Evolutionary conservation across 768 basidiomycete genomes (phyloP).

Genomic region (Podaxis sp.): DNA sequence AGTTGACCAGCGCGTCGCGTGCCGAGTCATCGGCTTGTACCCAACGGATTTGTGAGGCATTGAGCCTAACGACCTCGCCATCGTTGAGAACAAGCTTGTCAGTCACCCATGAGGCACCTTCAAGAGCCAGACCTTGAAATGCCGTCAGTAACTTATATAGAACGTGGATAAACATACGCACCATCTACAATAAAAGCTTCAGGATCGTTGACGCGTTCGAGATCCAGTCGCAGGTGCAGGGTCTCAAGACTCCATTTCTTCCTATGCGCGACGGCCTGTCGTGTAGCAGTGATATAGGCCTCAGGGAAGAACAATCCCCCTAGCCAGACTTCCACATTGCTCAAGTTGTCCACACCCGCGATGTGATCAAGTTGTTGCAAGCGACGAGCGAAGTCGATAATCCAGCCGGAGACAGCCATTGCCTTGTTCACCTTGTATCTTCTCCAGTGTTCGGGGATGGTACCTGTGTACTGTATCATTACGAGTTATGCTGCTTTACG

Average conservation of each 20-base stretch:
- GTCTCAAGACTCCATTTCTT: conserved; percentile 94
- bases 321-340: conserved; percentile 82
- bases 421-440: conserved; percentile 84
- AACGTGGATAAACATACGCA: conserved; percentile 35
- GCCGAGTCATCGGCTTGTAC: conserved; percentile 54
- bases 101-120: conserved; percentile 78
- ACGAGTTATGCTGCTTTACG: conserved; percentile 4
- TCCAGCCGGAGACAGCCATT: conserved; percentile 84
- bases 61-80: conserved; percentile 76
- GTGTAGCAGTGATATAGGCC: conserved; percentile 92
- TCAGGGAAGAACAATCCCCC: conserved; percentile 96
- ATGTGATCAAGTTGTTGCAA: conserved; percentile 82
- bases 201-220: conserved; percentile 77
- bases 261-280: conserved; percentile 93
- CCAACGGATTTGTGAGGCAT: conserved; percentile 87
- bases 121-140: conserved; percentile 72
- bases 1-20: conserved; percentile 54
- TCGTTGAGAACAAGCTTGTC: conserved; percentile 80
- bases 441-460: conserved; percentile 86
- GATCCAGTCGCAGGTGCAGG: conserved; percentile 73
- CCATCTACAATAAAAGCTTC: conserved; percentile 87
- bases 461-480: conserved; percentile 47
- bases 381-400: conserved; percentile 77
- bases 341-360: conserved; percentile 58
- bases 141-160: conserved; percentile 14